Conservation (phyloP, 2,329 filamentous ascomycete genomes). For the Aureobasidium mangrovei region DNA sequence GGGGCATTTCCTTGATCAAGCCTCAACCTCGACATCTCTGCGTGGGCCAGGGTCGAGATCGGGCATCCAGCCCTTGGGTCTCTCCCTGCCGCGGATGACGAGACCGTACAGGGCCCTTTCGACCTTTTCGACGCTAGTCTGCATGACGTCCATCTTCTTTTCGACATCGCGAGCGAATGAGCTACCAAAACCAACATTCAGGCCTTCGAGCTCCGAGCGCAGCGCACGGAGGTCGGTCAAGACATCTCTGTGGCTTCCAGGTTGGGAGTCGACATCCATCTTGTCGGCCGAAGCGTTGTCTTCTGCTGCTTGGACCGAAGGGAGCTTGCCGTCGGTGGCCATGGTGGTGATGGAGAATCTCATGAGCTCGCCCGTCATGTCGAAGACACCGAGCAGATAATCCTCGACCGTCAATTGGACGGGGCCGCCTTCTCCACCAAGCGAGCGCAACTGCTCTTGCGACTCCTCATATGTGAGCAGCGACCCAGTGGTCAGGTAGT, state of each 20-base stretch:
- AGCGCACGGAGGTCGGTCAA: constrained; percentile 73
- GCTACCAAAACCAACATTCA: constrained; percentile 48
- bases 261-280: constrained; percentile 28
- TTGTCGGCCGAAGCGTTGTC: constrained; percentile 18
- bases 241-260: constrained; percentile 46
- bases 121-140: constrained; percentile 84
- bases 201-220: constrained; percentile 64
- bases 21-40: constrained; percentile 33
- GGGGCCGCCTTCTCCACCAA: constrained; percentile 34
- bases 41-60: constrained; percentile 49
- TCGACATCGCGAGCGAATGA: constrained; percentile 55
- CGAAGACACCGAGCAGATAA: constrained; percentile 84
- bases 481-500: constrained; percentile 72
- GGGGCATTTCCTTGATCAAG: not conserved
- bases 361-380: constrained; percentile 95
- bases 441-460: constrained; percentile 27
- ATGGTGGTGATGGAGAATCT: constrained; percentile 85
- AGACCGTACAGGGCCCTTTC: constrained; percentile 85
- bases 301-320: constrained; percentile 34
- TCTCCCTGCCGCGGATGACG: constrained; percentile 75
- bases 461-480: constrained; percentile 63
- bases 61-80: constrained; percentile 86
- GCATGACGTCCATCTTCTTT: constrained; percentile 81
- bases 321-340: constrained; percentile 58
- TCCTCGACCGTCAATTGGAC: constrained; percentile 69